Evolutionary conservation across 2,329 filamentous ascomycete genomes (phyloP).

Genomic region (Pseudocercospora musae): DNA sequence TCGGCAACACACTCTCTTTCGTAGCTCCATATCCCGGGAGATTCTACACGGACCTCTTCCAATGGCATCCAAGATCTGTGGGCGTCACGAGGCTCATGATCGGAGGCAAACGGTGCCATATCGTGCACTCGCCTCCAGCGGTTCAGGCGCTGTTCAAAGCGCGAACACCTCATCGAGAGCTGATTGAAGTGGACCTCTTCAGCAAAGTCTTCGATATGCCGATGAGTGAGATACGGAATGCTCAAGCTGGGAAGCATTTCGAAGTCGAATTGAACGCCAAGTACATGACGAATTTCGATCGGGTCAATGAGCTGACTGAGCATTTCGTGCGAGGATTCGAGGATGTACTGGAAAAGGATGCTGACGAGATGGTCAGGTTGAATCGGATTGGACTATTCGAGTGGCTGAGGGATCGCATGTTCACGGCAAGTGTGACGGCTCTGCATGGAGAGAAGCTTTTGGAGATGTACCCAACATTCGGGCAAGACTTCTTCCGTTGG

Average conservation of each 20-base stretch:
- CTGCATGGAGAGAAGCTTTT: constrained; percentile 32
- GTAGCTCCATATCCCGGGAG: constrained; percentile 25
- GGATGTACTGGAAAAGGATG: constrained; percentile 22
- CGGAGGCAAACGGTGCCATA: constrained; percentile 29
- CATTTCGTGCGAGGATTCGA: constrained; percentile 26
- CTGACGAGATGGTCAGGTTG: constrained; percentile 19
- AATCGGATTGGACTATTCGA: constrained; percentile 28
- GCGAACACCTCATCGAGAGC: constrained; percentile 22
- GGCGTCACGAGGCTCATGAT: constrained; percentile 32
- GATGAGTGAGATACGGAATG: constrained; percentile 23
- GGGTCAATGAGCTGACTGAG: constrained; percentile 33
- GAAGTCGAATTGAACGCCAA: constrained; percentile 29
- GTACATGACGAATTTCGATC: constrained; percentile 30
- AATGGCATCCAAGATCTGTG: constrained; percentile 25
- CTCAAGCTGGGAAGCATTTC: constrained; percentile 22
- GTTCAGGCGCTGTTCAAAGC: constrained; percentile 32
- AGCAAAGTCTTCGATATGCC: constrained; percentile 27
- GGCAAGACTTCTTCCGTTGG: constrained; percentile 33
- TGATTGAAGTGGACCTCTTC: constrained; percentile 30
- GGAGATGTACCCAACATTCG: constrained; percentile 30
- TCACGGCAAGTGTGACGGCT: constrained; percentile 31
- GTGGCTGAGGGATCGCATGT: constrained; percentile 33
- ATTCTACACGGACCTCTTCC: constrained; percentile 30
- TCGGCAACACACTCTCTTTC: constrained; percentile 31
- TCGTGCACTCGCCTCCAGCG: constrained; percentile 26